Percentiles rank a stretch among this genome's conserved stretches.
phyloP scores from a whole-genome alignment of 2,329 filamentous ascomycete genomes.

The Orbilia blumenaviensis region DNA sequence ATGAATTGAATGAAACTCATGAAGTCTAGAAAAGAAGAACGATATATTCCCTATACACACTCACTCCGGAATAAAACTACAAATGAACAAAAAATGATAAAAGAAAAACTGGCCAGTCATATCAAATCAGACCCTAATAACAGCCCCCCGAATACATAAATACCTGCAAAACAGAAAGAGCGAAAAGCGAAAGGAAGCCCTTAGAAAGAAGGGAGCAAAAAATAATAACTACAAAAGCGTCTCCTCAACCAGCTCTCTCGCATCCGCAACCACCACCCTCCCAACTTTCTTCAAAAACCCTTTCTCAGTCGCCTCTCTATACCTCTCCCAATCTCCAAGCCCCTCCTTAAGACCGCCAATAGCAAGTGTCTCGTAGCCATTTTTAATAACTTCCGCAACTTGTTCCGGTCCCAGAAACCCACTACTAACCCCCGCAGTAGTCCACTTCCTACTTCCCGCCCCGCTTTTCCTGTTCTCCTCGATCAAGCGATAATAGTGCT shows the following conservation, averaged over 20 bases:
- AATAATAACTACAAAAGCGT: conserved; percentile 55
- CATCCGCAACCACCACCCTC: conserved; percentile 77
- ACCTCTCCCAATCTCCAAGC: conserved; percentile 83
- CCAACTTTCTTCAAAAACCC: conserved; percentile 86
- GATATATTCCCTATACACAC: background rate
- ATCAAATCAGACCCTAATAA: background rate
- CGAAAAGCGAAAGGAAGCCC: background rate
- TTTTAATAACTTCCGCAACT: conserved; percentile 90
- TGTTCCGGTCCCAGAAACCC: conserved; percentile 75
- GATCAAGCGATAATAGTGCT: conserved; percentile 87
- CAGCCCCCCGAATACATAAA: background rate
- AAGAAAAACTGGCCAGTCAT: background rate
- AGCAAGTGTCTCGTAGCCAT: conserved; percentile 92
- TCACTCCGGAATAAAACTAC: background rate
- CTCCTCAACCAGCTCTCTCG: conserved; percentile 67
- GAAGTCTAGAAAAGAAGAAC: background rate
- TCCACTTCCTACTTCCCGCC: conserved; percentile 65
- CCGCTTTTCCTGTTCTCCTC: conserved; percentile 66
- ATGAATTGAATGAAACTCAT: background rate
- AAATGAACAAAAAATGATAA: background rate
- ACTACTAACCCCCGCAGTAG: conserved; percentile 31
- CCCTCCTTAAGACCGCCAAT: conserved; percentile 86
- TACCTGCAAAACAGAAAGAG: background rate
- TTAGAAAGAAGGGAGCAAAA: too few species aligned
- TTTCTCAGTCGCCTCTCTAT: conserved; percentile 86